Base-by-base conservation (phyloP, 2,329 filamentous ascomycete species). In the Davidsoniella eucalypti region DNA sequence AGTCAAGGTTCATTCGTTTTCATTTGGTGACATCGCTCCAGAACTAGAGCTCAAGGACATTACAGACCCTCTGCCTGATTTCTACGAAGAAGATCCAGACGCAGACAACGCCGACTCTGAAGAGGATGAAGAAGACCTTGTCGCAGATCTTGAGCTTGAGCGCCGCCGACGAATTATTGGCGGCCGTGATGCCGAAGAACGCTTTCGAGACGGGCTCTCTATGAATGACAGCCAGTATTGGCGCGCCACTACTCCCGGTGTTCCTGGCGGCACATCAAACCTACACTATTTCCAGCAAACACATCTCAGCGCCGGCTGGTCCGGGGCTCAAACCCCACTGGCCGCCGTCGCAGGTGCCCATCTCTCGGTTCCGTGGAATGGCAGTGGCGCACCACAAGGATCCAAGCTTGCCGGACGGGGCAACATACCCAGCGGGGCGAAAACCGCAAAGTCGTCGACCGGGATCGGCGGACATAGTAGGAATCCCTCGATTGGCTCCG, bases 41-140 rank as follows among this genome's bases (percentile, higher is more conserved):
- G 76, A 84, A 57, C 76, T 98, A 40, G 87, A 93, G 61, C 81
- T 98, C 59, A 96, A 95, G 66, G 92, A 96, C 64, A 88, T 98
- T 54, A 93, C 90, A 58, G 88, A 98, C 62, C 92, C 92, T 2
- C 74, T 96, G 52, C 82, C 87, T 0, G 92, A 98, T 60, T 98
- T 98, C 61, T 98, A 98, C 69, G 92, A 95, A 58, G 80, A 85
- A 57, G 78, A 84, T 23, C 69, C 79, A 37, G 74, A 78, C 10
- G 70, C 68, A 2, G 70, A 72, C 2, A 67, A 68, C 2, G 67
- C 65, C 2, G 67, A 67, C 2, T 63, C 64, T 0, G 63, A 61
- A 5, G 59, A 63, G 2, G 64, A 61, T 2, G 63, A 62, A 1
- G 65, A 65, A n/a, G 65, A 67, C 37, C 49, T 40, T 17, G 51